phyloP scores from a whole-genome alignment of 176 grass and related monocot genomes.

The Neostapfia colusana region DNA sequence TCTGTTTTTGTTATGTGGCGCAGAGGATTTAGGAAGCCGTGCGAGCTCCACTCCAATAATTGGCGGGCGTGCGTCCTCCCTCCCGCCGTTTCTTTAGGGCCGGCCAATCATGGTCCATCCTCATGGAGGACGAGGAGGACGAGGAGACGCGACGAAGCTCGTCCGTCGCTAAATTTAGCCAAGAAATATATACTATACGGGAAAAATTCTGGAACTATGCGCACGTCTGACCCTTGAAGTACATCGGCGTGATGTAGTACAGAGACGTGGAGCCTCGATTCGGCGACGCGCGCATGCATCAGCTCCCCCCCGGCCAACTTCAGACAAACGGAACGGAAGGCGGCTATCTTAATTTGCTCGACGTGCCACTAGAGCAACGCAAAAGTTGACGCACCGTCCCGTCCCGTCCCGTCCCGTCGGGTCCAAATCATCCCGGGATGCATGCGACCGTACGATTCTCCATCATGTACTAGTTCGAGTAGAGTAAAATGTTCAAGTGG shows the following conservation, averaged over 20 bases:
- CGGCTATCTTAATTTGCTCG: neutral
- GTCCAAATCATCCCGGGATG: neutral
- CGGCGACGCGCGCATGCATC: neutral
- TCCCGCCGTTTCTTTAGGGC: neutral
- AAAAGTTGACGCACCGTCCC: conserved; percentile 25
- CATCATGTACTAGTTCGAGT: too few relatives aligned
- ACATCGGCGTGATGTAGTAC: neutral
- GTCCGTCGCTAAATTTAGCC: conserved; percentile 22
- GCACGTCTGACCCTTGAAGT: neutral
- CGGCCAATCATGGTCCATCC: conserved; percentile 27
- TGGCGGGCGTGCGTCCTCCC: conserved; percentile 32
- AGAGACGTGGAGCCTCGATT: conserved; percentile 5
- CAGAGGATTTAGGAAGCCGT: conserved; percentile 29
- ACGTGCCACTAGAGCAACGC: neutral
- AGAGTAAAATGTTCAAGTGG: neutral
- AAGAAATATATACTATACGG: neutral
- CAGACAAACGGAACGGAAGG: conserved; percentile 9
- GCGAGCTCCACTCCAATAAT: conserved; percentile 48
- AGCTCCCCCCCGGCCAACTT: neutral
- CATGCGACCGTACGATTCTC: neutral
- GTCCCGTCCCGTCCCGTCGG: neutral
- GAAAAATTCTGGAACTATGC: neutral
- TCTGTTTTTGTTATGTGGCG: conserved; percentile 1
- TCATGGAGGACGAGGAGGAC: too few relatives aligned
- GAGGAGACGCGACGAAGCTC: neutral